A percentile compares a stretch with the other conserved stretches of the same genome.
These are phyloP conservation scores for Rhodotorula taiwanensis DNA, from an alignment of 768 basidiomycete genomes.

Conservation along the genomic window DNA sequence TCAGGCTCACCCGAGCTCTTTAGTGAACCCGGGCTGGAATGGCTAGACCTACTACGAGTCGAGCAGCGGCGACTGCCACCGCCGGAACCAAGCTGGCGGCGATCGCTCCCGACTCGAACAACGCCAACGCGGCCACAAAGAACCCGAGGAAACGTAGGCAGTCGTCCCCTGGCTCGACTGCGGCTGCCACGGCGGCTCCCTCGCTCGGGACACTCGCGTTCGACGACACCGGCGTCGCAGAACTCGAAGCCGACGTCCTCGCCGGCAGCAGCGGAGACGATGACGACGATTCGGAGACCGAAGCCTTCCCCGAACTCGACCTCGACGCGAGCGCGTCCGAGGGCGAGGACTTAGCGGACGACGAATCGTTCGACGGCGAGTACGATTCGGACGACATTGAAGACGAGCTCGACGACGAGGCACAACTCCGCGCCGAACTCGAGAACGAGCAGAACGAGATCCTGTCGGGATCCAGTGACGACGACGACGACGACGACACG, in stretches of 20 bases:
- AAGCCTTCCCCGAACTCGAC: conserved; percentile 38
- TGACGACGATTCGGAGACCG: conserved; percentile 1
- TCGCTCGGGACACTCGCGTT: conserved; percentile 30
- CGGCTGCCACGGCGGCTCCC: not conserved
- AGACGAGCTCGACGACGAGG: conserved; percentile 35
- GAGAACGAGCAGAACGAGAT: conserved; percentile 40
- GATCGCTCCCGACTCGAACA: too few relatives aligned
- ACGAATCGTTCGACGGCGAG: conserved; percentile 43
- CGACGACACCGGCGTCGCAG: conserved; percentile 31
- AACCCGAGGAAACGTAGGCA: conserved; percentile 22
- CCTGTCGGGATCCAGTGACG: conserved; percentile 39
- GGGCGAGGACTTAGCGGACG: conserved; percentile 45
- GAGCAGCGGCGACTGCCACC: too few relatives aligned
- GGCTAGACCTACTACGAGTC: too few relatives aligned
- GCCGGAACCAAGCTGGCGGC: too few relatives aligned
- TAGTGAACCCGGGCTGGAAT: too few relatives aligned
- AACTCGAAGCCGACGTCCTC: conserved; percentile 14
- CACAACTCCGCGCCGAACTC: conserved; percentile 42
- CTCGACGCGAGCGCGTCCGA: conserved; percentile 42
- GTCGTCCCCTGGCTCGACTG: conserved; percentile 2
- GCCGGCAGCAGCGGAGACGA: not conserved
- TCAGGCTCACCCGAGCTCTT: too few relatives aligned
- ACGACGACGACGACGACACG: conserved; percentile 45
- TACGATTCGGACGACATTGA: conserved; percentile 44
- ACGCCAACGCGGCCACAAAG: too few relatives aligned